Percentiles rank a stretch among this genome's conserved stretches.
Conservation (phyloP, 2,329 filamentous ascomycete species). For the Aureobasidium vineae region DNA sequence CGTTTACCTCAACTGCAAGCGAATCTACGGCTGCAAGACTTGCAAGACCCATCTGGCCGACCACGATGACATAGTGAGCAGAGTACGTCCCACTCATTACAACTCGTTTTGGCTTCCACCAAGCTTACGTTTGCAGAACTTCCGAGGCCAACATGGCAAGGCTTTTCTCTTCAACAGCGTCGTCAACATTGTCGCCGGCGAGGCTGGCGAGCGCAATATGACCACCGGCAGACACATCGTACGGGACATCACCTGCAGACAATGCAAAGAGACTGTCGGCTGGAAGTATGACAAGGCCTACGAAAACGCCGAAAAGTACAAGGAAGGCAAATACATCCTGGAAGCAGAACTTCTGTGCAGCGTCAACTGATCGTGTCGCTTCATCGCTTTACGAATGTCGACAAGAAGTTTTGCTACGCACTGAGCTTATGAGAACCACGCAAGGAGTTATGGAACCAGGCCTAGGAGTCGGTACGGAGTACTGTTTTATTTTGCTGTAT, state of each 20-base stretch:
- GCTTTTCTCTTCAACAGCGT: conserved; percentile 94
- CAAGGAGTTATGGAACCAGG: conserved; percentile 18
- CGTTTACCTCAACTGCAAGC: conserved; percentile 31
- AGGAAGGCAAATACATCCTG: conserved; percentile 97
- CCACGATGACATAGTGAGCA: conserved; percentile 92
- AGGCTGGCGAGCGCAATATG: conserved; percentile 95
- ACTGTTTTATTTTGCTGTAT: conserved; percentile 8
- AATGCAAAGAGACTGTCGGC: conserved; percentile 89
- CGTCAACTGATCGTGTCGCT: conserved; percentile 52
- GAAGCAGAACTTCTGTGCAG: conserved; percentile 86
- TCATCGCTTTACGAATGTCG: conserved; percentile 5
- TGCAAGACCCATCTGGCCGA: conserved; percentile 97
- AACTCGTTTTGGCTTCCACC: conserved; percentile 8
- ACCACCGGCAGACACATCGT: conserved; percentile 94
- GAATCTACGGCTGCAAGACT: conserved; percentile 55
- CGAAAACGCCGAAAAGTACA: conserved; percentile 91
- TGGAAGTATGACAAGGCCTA: conserved; percentile 99
- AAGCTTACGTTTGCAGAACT: conserved; percentile 63
- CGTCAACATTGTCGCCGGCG: conserved; percentile 81
- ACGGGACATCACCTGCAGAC: conserved; percentile 84
- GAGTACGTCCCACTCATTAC: conserved; percentile 56
- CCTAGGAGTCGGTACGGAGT: background rate
- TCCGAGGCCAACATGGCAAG: conserved; percentile 97
- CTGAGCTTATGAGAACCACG: conserved; percentile 8
- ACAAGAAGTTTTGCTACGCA: conserved; percentile 17